Percentiles rank a stretch among this genome's conserved stretches.
Evolutionary conservation across 352 stramenopile species (phyloP).

Genomic region (Pythium aristosporum): DNA sequence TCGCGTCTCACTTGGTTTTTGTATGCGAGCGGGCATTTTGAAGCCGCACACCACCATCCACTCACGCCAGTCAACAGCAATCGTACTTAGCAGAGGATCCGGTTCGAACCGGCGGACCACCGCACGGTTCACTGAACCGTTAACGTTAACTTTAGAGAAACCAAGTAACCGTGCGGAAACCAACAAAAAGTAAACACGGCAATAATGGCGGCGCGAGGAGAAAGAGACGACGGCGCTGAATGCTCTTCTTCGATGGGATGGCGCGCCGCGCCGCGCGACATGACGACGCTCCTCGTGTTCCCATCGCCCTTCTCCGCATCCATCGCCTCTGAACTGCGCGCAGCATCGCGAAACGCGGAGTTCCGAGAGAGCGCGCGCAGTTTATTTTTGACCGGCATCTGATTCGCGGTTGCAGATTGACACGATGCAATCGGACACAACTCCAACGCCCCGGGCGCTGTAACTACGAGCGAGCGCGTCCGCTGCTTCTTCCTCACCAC

Average conservation of each 20-base stretch:
- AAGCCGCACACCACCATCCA: slow-evolving; percentile 22
- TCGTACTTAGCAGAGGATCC: slow-evolving; percentile 21
- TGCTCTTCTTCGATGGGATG: too few species aligned
- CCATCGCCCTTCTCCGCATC: too few species aligned
- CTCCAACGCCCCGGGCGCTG: neutral
- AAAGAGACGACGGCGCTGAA: neutral
- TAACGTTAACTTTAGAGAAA: slow-evolving; percentile 17
- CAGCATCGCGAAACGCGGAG: neutral
- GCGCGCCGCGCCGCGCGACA: too few species aligned
- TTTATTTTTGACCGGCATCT: slow-evolving; percentile 13
- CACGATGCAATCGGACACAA: neutral
- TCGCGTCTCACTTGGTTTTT: slow-evolving; percentile 27
- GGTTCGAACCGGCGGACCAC: neutral
- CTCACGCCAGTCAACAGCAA: slow-evolving; percentile 26
- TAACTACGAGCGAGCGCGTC: neutral
- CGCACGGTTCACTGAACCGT: slow-evolving; percentile 21
- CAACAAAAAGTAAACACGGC: neutral
- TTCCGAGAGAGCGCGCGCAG: neutral
- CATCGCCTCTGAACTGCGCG: too few species aligned
- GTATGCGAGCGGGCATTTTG: slow-evolving; percentile 11
- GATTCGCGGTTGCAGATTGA: neutral
- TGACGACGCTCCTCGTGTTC: too few species aligned
- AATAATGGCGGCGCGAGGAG: neutral
- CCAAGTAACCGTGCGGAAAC: neutral
- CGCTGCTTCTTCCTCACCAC: neutral